Percentiles rank a stretch among this genome's conserved stretches.
phyloP scores from a whole-genome alignment of 805 yeast genomes.

The Vanderwaltozyma yarrowii region DNA sequence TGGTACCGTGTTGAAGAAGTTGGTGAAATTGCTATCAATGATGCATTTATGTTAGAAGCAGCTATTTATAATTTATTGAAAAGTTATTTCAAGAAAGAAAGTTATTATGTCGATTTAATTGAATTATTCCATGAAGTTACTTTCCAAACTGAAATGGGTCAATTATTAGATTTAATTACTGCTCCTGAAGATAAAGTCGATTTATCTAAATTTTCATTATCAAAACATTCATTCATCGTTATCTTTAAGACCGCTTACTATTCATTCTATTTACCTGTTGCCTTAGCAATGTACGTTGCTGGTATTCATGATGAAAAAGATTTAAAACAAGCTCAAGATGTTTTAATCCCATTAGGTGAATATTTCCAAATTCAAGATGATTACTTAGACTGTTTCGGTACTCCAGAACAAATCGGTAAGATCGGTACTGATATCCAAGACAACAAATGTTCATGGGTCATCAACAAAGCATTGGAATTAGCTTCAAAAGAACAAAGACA shows the following conservation, averaged over 20 bases:
- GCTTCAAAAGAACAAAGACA: slow-evolving; percentile 74
- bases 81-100: slow-evolving; percentile 73
- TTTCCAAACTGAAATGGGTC: slow-evolving; percentile 96
- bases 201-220: slow-evolving; percentile 72
- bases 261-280: slow-evolving; percentile 95
- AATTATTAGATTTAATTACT: slow-evolving; percentile 85
- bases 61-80: slow-evolving; percentile 83
- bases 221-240: slow-evolving; percentile 90
- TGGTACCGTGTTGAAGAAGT: slow-evolving; percentile 83
- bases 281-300: slow-evolving; percentile 88
- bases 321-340: slow-evolving; percentile 77
- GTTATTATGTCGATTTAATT: slow-evolving; percentile 78
- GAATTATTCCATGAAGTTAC: slow-evolving; percentile 97
- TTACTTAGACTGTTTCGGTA: slow-evolving; percentile 92
- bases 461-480: slow-evolving; percentile 80
- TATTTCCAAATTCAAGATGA: slow-evolving; percentile 99
- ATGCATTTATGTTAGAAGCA: slow-evolving; percentile 93
- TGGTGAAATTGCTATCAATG: slow-evolving; percentile 92
- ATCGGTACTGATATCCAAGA: slow-evolving; percentile 98
- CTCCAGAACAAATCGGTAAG: slow-evolving; percentile 95
- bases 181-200: slow-evolving; percentile 96
- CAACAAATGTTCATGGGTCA: slow-evolving; percentile 97
- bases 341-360: slow-evolving; percentile 91
- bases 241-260: slow-evolving; percentile 96
- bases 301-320: slow-evolving; percentile 65